These are phyloP conservation scores for Cytospora leucostoma DNA, from an alignment of 2,329 filamentous ascomycete genomes.

Conservation along the genomic window DNA sequence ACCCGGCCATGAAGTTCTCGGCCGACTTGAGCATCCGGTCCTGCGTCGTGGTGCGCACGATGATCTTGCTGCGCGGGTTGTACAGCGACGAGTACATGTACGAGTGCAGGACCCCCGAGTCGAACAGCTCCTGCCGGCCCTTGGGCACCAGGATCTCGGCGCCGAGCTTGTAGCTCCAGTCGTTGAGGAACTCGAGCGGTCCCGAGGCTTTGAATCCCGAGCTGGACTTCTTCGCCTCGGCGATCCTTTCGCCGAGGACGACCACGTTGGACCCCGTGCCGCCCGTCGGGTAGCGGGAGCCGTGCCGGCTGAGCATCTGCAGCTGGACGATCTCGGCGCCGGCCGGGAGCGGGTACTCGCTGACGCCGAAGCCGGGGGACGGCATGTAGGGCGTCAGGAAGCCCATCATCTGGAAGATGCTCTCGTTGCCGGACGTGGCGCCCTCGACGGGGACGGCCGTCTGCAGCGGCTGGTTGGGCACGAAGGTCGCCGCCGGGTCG, in stretches of 20 bases:
- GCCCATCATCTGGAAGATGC: constrained; percentile 72
- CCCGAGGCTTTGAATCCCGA: constrained; percentile 55
- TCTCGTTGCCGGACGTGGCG: constrained; percentile 55
- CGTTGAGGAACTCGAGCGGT: constrained; percentile 64
- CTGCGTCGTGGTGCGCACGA: constrained; percentile 74
- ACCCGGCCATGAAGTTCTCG: constrained; percentile 77
- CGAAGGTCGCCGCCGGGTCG: constrained; percentile 64
- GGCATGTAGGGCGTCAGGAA: constrained; percentile 70
- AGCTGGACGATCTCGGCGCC: constrained; percentile 71
- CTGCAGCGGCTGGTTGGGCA: constrained; percentile 70
- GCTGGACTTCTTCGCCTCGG: constrained; percentile 47
- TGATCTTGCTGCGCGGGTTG: constrained; percentile 70
- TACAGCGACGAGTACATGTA: constrained; percentile 74
- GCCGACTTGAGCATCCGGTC: constrained; percentile 76
- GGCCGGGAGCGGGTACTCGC: constrained; percentile 68
- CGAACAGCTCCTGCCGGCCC: constrained; percentile 70
- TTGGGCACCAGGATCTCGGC: constrained; percentile 71
- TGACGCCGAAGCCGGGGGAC: constrained; percentile 71
- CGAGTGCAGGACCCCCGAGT: constrained; percentile 66
- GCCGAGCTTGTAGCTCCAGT: constrained; percentile 70
- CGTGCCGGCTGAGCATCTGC: constrained; percentile 73
- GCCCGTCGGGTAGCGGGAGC: constrained; percentile 70
- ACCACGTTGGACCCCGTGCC: constrained; percentile 53
- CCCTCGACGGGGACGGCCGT: constrained; percentile 69
- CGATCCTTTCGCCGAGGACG: constrained; percentile 58